Evolutionary conservation across 2,329 filamentous ascomycete genomes (phyloP).

Genomic region (Ploettnerulaceae sp.): DNA sequence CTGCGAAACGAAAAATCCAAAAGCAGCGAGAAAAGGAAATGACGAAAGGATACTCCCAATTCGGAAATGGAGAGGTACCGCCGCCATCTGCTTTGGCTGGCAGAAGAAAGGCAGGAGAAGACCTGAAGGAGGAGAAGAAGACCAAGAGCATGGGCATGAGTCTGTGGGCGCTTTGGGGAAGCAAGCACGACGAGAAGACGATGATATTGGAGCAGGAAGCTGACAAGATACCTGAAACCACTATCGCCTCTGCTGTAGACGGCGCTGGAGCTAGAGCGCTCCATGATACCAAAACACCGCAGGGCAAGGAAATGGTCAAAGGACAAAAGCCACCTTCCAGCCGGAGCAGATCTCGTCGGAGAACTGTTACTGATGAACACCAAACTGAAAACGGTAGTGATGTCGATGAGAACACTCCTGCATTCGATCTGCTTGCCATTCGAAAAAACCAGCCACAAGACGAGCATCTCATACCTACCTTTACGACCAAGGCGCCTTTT

Average conservation of each 20-base stretch:
- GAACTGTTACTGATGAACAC: constrained; percentile 47
- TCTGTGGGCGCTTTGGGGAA: constrained; percentile 84
- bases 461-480: constrained; percentile 19
- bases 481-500: constrained; percentile 10
- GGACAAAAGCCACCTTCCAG: constrained; percentile 19
- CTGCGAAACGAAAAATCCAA: constrained; percentile 65
- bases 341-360: constrained; percentile 41
- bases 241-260: constrained; percentile 37
- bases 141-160: constrained; percentile 69
- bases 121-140: constrained; percentile 48
- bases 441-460: constrained; percentile 35
- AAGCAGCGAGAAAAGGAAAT: constrained; percentile 70
- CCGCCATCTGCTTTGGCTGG: constrained; percentile 81
- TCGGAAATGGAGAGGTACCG: constrained; percentile 67
- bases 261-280: constrained; percentile 39
- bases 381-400: constrained; percentile 38
- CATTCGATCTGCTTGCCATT: constrained; percentile 41
- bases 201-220: constrained; percentile 55
- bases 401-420: constrained; percentile 39
- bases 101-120: constrained; percentile 49
- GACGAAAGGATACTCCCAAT: constrained; percentile 63
- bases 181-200: constrained; percentile 77
- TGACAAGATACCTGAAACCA: constrained; percentile 35
- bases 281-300: constrained; percentile 18
- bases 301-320: constrained; percentile 14